A percentile compares a stretch with the other conserved stretches of the same genome.
Conservation (phyloP, 495 filamentous ascomycete genomes). For the Amniculicola lignicola region DNA sequence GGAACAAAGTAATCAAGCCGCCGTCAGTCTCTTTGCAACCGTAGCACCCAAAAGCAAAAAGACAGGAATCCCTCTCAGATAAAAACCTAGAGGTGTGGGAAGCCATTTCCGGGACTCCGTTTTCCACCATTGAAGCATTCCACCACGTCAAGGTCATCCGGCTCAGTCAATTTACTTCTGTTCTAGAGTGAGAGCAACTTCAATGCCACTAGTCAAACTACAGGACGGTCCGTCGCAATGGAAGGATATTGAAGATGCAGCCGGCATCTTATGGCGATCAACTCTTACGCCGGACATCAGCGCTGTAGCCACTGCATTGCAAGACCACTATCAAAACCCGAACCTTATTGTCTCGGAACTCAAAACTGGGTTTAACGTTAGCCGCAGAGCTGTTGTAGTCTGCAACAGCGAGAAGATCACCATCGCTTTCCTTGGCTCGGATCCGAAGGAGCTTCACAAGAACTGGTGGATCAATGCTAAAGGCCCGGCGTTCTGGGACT, state of each 20-base stretch:
- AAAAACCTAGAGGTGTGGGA: too few species aligned
- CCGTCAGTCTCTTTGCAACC: too few species aligned
- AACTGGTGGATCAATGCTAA: neutral
- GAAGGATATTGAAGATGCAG: neutral
- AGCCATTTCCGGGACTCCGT: too few species aligned
- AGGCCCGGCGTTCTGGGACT: neutral
- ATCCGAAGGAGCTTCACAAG: neutral
- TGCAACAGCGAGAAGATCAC: neutral
- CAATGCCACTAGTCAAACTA: neutral
- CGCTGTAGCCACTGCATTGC: neutral
- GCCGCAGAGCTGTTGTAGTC: neutral
- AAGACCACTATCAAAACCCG: neutral
- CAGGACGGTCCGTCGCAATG: neutral
- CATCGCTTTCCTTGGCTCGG: constrained; percentile 1
- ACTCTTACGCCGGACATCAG: neutral
- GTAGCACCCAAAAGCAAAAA: too few species aligned
- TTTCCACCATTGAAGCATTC: too few species aligned
- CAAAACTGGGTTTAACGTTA: neutral
- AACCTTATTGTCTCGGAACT: neutral
- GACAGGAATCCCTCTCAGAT: too few species aligned
- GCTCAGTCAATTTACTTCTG: too few species aligned
- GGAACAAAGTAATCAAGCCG: too few species aligned
- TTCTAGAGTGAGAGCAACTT: too few species aligned
- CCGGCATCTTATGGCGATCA: neutral
- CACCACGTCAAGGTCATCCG: too few species aligned